Percentiles rank a stretch among this genome's conserved stretches.
phyloP scores from a whole-genome alignment of 768 basidiomycete species.

The Mycena pura region DNA sequence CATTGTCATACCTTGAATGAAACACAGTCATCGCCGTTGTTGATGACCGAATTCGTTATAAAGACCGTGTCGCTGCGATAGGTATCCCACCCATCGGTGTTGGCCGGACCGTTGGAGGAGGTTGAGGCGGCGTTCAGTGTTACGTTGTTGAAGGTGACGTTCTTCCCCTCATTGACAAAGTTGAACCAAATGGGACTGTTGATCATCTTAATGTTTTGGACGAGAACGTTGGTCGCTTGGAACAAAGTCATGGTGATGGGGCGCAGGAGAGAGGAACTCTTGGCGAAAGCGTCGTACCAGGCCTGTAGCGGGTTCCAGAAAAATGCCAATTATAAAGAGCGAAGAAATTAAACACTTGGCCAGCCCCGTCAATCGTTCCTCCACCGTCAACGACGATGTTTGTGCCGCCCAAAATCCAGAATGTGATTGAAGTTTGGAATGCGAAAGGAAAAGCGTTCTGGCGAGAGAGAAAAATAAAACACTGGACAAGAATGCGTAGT shows the following conservation, averaged over 20 bases:
- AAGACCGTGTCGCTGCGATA: slow-evolving; percentile 50
- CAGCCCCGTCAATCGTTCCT: slow-evolving; percentile 69
- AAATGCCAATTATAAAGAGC: neutral
- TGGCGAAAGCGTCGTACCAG: slow-evolving; percentile 60
- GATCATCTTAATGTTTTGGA: slow-evolving; percentile 21
- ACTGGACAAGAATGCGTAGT: neutral
- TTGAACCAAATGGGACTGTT: slow-evolving; percentile 23
- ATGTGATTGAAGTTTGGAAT: slow-evolving; percentile 60
- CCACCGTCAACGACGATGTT: slow-evolving; percentile 61
- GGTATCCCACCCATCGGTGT: slow-evolving; percentile 72
- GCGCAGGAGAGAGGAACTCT: slow-evolving; percentile 30
- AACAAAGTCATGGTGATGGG: slow-evolving; percentile 19
- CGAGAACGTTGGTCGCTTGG: slow-evolving; percentile 24
- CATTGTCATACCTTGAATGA: slow-evolving; percentile 55
- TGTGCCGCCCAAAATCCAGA: slow-evolving; percentile 61
- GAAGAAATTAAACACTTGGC: slow-evolving; percentile 48
- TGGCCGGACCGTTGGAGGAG: slow-evolving; percentile 48
- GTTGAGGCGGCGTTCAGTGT: slow-evolving; percentile 54
- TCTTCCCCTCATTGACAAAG: slow-evolving; percentile 51
- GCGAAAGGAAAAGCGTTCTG: slow-evolving; percentile 60
- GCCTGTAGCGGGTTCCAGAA: slow-evolving; percentile 38
- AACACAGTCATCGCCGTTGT: slow-evolving; percentile 67
- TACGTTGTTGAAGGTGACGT: slow-evolving; percentile 54
- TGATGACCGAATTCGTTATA: slow-evolving; percentile 56
- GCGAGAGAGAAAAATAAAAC: neutral